Evolutionary conservation across 352 stramenopile species (phyloP).

Genomic region (Phytophthora melonis): DNA sequence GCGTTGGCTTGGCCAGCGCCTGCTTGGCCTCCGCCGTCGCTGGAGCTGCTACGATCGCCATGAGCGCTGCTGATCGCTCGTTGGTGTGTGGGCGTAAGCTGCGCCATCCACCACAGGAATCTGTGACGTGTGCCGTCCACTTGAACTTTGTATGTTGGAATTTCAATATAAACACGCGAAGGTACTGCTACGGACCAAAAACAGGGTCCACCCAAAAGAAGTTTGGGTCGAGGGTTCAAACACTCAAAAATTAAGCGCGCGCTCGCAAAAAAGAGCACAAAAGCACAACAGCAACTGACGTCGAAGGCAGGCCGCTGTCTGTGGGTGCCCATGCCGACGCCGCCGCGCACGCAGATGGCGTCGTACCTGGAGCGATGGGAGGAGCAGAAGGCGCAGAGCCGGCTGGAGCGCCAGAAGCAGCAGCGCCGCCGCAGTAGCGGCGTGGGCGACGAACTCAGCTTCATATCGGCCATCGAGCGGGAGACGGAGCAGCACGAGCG

Average conservation of each 20-base stretch:
- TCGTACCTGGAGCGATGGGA: conserved; percentile 65
- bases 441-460: conserved; percentile 39
- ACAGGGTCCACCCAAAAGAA: neutral
- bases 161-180: conserved; percentile 33
- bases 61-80: conserved; percentile 18
- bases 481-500: conserved; percentile 8
- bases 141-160: conserved; percentile 21
- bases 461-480: conserved; percentile 43
- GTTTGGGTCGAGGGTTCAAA: neutral
- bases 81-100: conserved; percentile 24
- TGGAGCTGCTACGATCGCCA: conserved; percentile 14
- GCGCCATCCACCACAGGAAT: conserved; percentile 44
- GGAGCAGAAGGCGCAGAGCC: conserved; percentile 56
- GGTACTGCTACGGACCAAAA: conserved; percentile 9
- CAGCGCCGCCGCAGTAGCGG: conserved; percentile 24
- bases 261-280: neutral
- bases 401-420: conserved; percentile 21
- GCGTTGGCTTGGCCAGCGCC: neutral
- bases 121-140: conserved; percentile 37
- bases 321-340: conserved; percentile 35
- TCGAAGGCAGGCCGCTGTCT: conserved; percentile 1
- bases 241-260: neutral
- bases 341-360: conserved; percentile 37
- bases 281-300: conserved; percentile 8
- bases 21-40: neutral